Evolutionary conservation across 345 rosid genomes (phyloP), one percentile per base, ranked within the genome.

Genomic region (Arabidopsis arenosa): DNA sequence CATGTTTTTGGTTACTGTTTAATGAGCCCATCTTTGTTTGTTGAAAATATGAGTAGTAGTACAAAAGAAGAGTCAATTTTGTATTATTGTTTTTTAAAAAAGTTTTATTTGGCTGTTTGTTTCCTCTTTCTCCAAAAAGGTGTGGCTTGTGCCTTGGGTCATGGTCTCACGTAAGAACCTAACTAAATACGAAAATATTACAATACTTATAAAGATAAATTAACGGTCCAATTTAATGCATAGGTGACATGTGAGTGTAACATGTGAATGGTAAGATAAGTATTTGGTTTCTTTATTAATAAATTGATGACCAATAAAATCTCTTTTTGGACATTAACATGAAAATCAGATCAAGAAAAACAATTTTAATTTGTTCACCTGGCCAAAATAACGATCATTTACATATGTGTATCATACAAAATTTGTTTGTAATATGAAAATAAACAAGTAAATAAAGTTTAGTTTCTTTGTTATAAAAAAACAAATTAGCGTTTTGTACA

Each of bases 91-190:
- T 76, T 48, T 26, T 11, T 2, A 0, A 5, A 8, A 9, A 9
- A 6, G 7, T 36, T 43, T 35, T 21, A 53, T 63, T 63, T 76
- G 59, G 66, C 17, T 61, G 39, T 43, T 63, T 70, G 75, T 61
- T 62, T 56, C 55, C 9, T 28, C 59, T 49, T 74, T 54, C 65
- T 62, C 71, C 52, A 45, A 76, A 23, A 69, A 76, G 75, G 66
- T 54, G 68, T 49, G 68, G 45, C 55, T 68, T 51, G 68, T 51
- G 80, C 75, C 80, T 45, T 64, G 75, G 71, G 63, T 68, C 74
- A 68, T 75, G 72, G 76, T 44, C 76, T 63, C 72, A 64, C 67
- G 72, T 77, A 77, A 77, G 67, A 71, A 47, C 76, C 66, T 70
- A 70, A 55, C 72, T 9, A 55, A 53, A 70, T 70, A 44, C 71